Percentiles rank a stretch among this genome's conserved stretches.
phyloP scores from a whole-genome alignment of 768 basidiomycete genomes.

The Hirschioporus abietinus region DNA sequence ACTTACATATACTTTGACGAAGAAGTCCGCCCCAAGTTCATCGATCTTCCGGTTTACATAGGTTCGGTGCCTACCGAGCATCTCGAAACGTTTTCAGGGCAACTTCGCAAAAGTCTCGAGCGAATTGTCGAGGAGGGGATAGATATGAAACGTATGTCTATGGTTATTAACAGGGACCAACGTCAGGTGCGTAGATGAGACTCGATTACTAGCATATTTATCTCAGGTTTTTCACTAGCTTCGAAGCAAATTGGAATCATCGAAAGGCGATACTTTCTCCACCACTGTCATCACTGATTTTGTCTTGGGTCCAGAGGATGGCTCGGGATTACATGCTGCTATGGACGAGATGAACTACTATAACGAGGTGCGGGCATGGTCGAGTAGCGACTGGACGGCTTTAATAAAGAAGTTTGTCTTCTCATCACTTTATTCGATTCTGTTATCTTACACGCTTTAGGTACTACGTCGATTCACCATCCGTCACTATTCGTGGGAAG shows the following conservation, averaged over 20 bases:
- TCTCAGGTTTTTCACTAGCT: slow-evolving; percentile 41
- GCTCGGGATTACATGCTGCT: slow-evolving; percentile 64
- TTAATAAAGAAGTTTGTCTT: slow-evolving; percentile 64
- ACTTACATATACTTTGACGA: slow-evolving; percentile 84
- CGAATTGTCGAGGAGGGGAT: slow-evolving; percentile 70
- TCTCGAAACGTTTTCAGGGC: slow-evolving; percentile 65
- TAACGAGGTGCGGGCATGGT: slow-evolving; percentile 62
- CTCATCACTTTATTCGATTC: slow-evolving; percentile 1
- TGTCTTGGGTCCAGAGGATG: slow-evolving; percentile 79
- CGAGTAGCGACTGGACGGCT: slow-evolving; percentile 66
- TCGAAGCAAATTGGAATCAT: slow-evolving; percentile 77
- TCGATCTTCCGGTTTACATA: slow-evolving; percentile 72
- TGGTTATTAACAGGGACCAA: slow-evolving; percentile 83
- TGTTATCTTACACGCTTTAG: slow-evolving; percentile 34
- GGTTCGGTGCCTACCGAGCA: slow-evolving; percentile 81
- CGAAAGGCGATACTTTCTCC: slow-evolving; percentile 77
- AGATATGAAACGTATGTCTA: slow-evolving; percentile 86
- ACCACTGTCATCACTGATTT: slow-evolving; percentile 75
- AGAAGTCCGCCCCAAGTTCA: slow-evolving; percentile 63
- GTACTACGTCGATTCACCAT: slow-evolving; percentile 70
- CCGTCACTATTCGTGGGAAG: slow-evolving; percentile 76
- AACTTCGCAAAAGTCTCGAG: slow-evolving; percentile 61
- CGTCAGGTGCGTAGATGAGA: slow-evolving; percentile 55
- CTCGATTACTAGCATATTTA: not conserved
- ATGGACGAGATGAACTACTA: slow-evolving; percentile 80